Evolutionary conservation across 345 rosid genomes (phyloP).

Genomic region (Hibiscus tridactylites): DNA sequence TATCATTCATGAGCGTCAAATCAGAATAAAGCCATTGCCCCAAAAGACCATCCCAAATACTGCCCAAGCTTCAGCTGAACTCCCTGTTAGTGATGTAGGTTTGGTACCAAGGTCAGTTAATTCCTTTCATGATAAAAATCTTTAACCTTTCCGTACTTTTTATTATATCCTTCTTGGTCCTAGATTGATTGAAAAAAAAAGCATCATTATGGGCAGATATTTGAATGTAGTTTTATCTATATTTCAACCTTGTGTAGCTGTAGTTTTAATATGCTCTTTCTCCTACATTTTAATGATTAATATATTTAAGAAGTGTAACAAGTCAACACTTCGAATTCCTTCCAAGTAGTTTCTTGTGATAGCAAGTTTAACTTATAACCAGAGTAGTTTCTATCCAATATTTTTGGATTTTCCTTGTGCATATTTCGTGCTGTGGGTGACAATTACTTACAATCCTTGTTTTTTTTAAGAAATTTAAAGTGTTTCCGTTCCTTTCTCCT

Average conservation of each 20-base stretch:
- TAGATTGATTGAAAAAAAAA: not conserved
- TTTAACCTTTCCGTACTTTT: not conserved
- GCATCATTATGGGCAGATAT: not conserved
- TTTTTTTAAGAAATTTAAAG: not conserved
- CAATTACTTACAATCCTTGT: not conserved
- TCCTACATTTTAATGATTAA: not conserved
- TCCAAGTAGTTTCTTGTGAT: not conserved
- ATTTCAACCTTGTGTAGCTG: not conserved
- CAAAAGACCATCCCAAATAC: constrained; percentile 51
- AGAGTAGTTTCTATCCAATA: not conserved
- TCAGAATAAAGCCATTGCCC: constrained; percentile 89
- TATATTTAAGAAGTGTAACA: not conserved
- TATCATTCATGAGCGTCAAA: constrained; percentile 86
- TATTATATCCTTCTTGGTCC: not conserved
- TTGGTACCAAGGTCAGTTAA: constrained; percentile 73
- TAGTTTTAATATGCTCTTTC: not conserved
- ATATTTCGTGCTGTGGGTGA: not conserved
- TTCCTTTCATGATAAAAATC: not conserved
- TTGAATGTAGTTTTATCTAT: not conserved
- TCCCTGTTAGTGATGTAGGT: constrained; percentile 66
- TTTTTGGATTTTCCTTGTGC: not conserved
- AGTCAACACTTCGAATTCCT: not conserved
- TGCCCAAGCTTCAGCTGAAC: constrained; percentile 49
- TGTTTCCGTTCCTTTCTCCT: too few species aligned
- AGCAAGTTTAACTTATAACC: not conserved